Evolutionary conservation across 768 basidiomycete species (phyloP).

Genomic region (Mycena latifolia): DNA sequence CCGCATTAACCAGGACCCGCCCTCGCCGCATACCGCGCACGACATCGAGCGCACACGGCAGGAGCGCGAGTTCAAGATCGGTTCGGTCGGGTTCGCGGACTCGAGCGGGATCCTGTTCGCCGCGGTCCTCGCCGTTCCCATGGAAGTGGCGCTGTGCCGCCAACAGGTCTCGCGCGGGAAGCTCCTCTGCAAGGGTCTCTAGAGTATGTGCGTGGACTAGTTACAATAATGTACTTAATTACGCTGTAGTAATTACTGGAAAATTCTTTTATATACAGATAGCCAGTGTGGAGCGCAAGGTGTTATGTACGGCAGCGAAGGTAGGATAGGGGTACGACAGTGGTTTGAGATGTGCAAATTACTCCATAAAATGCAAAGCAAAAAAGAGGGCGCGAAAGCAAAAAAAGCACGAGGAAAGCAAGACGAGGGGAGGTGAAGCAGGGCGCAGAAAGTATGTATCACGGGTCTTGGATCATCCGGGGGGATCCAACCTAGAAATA

Average conservation of each 20-base stretch:
- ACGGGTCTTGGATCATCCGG: constrained; percentile 56
- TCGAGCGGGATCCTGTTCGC: constrained; percentile 79
- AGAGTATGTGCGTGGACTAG: constrained; percentile 8
- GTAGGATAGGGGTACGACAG: background rate
- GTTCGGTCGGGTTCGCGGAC: constrained; percentile 89
- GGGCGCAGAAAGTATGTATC: constrained; percentile 19
- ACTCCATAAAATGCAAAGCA: constrained; percentile 17
- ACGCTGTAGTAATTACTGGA: constrained; percentile 25
- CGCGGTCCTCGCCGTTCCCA: constrained; percentile 76
- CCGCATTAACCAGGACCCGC: constrained; percentile 80
- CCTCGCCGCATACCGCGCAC: constrained; percentile 57
- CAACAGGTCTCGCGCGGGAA: constrained; percentile 80
- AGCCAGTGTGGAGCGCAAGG: constrained; percentile 3
- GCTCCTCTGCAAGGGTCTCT: constrained; percentile 68
- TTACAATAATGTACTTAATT: constrained; percentile 21
- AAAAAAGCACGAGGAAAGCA: constrained; percentile 4
- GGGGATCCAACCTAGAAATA: constrained; percentile 55
- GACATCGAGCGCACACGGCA: constrained; percentile 75
- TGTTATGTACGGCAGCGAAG: background rate
- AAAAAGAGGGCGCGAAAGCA: constrained; percentile 5
- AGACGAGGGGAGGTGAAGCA: background rate
- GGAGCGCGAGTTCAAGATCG: constrained; percentile 91
- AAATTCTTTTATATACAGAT: constrained; percentile 12
- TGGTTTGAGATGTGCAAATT: background rate
- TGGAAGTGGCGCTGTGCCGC: constrained; percentile 82